Evolutionary conservation across 257 asterid species (phyloP), one percentile per base, ranked within the genome.

Genomic region (Osmanthus fragrans): DNA sequence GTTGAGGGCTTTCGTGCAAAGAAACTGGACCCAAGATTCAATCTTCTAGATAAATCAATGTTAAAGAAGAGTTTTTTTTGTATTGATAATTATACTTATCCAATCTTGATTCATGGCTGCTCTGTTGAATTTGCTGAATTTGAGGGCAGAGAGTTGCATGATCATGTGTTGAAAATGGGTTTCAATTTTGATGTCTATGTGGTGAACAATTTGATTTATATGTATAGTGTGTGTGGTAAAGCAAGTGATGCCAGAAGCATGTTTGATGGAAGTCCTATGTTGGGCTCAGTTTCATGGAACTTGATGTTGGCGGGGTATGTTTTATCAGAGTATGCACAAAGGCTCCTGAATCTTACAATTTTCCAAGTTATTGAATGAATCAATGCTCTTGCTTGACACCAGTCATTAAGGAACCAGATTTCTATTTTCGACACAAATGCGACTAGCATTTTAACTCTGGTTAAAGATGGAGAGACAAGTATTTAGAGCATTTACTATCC

Each of bases 281-380:
- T 79, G 84, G 98, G 92, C 80, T 85, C 45, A 47, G 91, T 94
- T 79, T 94, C 98, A 0, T 94, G 96, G 97, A 94, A 91, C 63
- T 86, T 97, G 4, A 85, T 94, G 78, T 79, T 94, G 92, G 97
- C 96, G 72, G 97, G 88, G 66, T 92, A 92, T 87, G 97, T 89
- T 66, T 82, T 69, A 65, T 77, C 23, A 32, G 96, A 94, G 15
- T 42, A 23, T n/a, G n/a, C n/a, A n/a, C n/a, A n/a, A n/a, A n/a
- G n/a, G n/a, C n/a, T n/a, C n/a, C n/a, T n/a, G n/a, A n/a, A n/a
- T n/a, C n/a, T n/a, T n/a, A n/a, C n/a, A n/a, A n/a, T 27, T 2
- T 15, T 74, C 33, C 66, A 27, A 19, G 73, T 19, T 9, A 13
- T 27, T 54, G 58, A 72, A 68, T 51, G 49, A 70, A 75, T 51